phyloP scores from a whole-genome alignment of 1,284 basidiomycete genomes.

The Somion occarium region DNA sequence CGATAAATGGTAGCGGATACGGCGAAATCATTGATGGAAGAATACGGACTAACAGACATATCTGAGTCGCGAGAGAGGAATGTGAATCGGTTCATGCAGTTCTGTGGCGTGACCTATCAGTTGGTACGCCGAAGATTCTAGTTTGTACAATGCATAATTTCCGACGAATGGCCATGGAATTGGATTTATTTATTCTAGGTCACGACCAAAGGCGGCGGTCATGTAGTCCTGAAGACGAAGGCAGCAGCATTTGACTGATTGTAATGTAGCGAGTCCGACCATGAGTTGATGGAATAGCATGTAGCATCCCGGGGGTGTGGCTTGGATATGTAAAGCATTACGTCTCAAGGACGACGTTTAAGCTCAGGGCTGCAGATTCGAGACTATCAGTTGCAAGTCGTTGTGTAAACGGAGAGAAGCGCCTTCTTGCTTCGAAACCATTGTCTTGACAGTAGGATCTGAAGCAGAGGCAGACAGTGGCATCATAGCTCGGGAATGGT shows the following conservation, averaged over 20 bases:
- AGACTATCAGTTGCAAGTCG: too few species aligned
- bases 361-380: too few species aligned
- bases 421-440: too few species aligned
- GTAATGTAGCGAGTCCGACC: too few species aligned
- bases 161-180: not conserved
- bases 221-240: not conserved
- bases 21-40: conserved; percentile 34
- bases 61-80: conserved; percentile 34
- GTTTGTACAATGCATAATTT: not conserved
- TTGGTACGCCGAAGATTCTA: conserved; percentile 21
- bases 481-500: too few species aligned
- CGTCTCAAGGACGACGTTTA: too few species aligned
- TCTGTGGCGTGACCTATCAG: conserved; percentile 46
- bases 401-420: too few species aligned
- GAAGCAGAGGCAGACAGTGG: too few species aligned
- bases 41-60: conserved; percentile 34
- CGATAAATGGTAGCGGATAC: conserved; percentile 24
- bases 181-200: not conserved
- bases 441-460: too few species aligned
- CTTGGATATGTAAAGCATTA: too few species aligned
- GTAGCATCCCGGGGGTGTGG: too few species aligned
- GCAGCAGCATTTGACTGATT: not conserved
- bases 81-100: conserved; percentile 46
- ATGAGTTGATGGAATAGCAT: too few species aligned
- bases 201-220: not conserved